Conservation (phyloP, 768 basidiomycete species). For the Boletus coccyginus region DNA sequence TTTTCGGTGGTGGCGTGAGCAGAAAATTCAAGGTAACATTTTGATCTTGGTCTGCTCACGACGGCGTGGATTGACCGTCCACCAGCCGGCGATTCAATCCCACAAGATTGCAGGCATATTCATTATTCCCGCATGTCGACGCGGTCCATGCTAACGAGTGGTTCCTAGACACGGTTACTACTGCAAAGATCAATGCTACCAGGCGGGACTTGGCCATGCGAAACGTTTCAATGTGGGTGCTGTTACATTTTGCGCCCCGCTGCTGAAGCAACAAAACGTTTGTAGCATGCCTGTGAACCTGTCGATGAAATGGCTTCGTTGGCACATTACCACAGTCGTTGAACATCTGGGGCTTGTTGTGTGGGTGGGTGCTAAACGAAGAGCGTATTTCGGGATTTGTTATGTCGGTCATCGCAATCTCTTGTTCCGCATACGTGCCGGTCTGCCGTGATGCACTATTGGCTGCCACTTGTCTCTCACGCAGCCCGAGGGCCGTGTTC, state of each 20-base stretch:
- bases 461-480: conserved; percentile 1
- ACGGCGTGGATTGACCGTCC: not conserved
- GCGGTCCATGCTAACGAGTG: not conserved
- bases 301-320: not conserved
- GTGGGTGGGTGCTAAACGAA: not conserved
- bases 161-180: conserved; percentile 8
- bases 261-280: not conserved
- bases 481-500: conserved; percentile 20
- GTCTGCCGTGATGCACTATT: not conserved
- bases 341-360: not conserved
- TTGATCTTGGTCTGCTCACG: not conserved
- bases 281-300: conserved; percentile 10
- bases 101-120: conserved; percentile 10
- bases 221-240: conserved; percentile 8
- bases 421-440: not conserved
- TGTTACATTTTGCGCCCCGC: not conserved
- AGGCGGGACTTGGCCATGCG: conserved; percentile 10
- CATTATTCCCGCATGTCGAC: not conserved
- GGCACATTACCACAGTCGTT: not conserved
- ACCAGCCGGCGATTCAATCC: not conserved
- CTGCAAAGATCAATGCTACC: conserved; percentile 12
- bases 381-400: not conserved
- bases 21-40: conserved; percentile 4
- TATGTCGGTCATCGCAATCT: not conserved
- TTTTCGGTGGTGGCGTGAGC: conserved; percentile 11